Base-by-base conservation (phyloP, 2,329 filamentous ascomycete genomes). In the Sclerotinia spermophila region DNA sequence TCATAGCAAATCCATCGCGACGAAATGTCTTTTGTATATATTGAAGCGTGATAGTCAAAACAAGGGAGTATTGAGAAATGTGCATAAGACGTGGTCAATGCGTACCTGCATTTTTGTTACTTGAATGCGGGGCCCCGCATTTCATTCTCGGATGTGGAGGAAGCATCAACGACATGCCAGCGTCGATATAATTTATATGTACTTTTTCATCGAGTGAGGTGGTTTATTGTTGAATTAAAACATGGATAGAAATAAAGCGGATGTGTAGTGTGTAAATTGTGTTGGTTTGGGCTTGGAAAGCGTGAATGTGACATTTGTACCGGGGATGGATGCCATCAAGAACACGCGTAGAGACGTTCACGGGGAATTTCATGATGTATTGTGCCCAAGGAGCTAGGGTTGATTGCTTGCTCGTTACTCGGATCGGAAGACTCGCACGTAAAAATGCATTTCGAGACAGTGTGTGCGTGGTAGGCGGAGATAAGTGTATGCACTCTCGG, bases 181-280 rank as follows among this genome's bases (percentile, higher is more conserved):
- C 1, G 5, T 27, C 2, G 6, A 53, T 27, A 17, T 17, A 53
- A 27, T 53, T 27, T 53, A 27, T 2, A 27, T 53, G 5, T 30
- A 3, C 3, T 6, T 8, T 17, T 51, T 8, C 15, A 17, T 17
- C 48, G 48, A 17, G 13, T 30, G 13, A 27, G 1, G 13, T 30
- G n/a, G 27, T 53, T 53, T 53, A 17, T 30, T 17, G 0, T 53
- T 15, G n/a, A 17, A 53, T 27, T 27, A 17, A 17, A 8, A 8
- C n/a, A n/a, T n/a, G n/a, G n/a, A 2, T 27, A 7, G 5, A 30
- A 27, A 27, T 17, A 7, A 27, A 6, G 5, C 27, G n/a, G 0
- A 27, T 6, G 13, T 27, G 13, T 53, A 27, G 48, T 53, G 13
- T 53, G n/a, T 53, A n/a, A n/a, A n/a, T 7, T 30, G 48, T 30